Evolutionary conservation across 2,329 filamentous ascomycete species (phyloP).

Genomic region (Trichophaea hybrida): DNA sequence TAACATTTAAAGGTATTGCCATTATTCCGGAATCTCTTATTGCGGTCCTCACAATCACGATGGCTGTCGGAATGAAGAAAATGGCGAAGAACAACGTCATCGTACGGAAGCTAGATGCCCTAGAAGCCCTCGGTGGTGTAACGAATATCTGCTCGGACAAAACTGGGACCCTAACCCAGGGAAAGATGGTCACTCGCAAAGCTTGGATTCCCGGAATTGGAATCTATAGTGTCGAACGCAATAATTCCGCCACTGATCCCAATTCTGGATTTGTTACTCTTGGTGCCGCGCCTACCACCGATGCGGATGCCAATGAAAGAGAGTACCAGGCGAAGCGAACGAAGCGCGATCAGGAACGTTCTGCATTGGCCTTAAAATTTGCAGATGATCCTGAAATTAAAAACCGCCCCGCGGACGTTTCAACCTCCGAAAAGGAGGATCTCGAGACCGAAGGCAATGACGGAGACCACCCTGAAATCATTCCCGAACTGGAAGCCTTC

Average conservation of each 20-base stretch:
- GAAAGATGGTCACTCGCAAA: conserved; percentile 47
- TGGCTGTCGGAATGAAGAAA: conserved; percentile 50
- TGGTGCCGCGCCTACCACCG: conserved; percentile 25
- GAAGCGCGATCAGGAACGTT: conserved; percentile 21
- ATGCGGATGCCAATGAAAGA: conserved; percentile 29
- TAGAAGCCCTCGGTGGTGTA: conserved; percentile 44
- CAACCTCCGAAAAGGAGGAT: conserved; percentile 31
- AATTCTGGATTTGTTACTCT: conserved; percentile 37
- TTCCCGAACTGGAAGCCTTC: conserved; percentile 37
- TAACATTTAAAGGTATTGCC: conserved; percentile 34
- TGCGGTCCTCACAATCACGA: conserved; percentile 56
- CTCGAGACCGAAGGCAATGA: conserved; percentile 40
- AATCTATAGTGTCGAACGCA: conserved; percentile 39
- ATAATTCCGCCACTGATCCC: conserved; percentile 42
- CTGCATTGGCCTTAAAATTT: conserved; percentile 20
- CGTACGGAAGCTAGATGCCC: conserved; percentile 48
- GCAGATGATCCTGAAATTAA: conserved; percentile 12
- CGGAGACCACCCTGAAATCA: conserved; percentile 31
- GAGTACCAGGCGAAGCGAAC: conserved; percentile 21
- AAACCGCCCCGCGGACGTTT: conserved; percentile 8
- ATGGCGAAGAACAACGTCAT: conserved; percentile 53
- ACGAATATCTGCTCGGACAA: conserved; percentile 46
- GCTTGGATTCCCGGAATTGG: conserved; percentile 43
- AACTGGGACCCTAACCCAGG: conserved; percentile 41
- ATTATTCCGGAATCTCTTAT: conserved; percentile 52